Conservation (phyloP, 192 early-diverging fungal species). For the Backusella mclennaniae region DNA sequence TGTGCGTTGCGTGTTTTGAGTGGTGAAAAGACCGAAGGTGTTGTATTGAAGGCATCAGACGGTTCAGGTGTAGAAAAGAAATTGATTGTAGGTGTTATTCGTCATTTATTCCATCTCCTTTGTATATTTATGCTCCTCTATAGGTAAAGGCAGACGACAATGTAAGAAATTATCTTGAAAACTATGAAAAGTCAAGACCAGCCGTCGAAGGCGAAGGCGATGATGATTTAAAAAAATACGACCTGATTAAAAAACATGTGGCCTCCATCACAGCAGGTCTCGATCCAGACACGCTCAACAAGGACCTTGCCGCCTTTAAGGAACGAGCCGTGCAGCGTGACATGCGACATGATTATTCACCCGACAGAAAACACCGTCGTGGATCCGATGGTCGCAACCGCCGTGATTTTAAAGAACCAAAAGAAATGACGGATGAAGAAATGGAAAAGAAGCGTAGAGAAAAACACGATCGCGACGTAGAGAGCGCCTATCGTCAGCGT, state of each 20-base stretch:
- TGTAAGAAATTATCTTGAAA: slow-evolving; percentile 53
- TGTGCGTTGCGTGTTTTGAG: slow-evolving; percentile 64
- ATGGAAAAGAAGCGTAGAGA: slow-evolving; percentile 40
- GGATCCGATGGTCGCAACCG: slow-evolving; percentile 2
- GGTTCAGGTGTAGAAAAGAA: slow-evolving; percentile 41
- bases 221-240: not conserved
- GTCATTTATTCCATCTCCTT: no score
- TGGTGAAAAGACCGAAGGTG: slow-evolving; percentile 45
- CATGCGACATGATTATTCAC: slow-evolving; percentile 2
- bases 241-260: not conserved
- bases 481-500: slow-evolving; percentile 50
- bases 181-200: slow-evolving; percentile 42
- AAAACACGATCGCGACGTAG: slow-evolving; percentile 44
- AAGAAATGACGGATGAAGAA: slow-evolving; percentile 27
- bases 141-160: slow-evolving; percentile 60
- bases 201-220: slow-evolving; percentile 26
- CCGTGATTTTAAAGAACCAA: slow-evolving; percentile 37
- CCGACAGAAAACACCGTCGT: not conserved
- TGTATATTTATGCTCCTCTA: no score
- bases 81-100: slow-evolving; percentile 39
- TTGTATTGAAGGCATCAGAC: slow-evolving; percentile 39
- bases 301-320: slow-evolving; percentile 61
- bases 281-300: slow-evolving; percentile 48
- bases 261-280: slow-evolving; percentile 38
- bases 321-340: slow-evolving; percentile 62